Evolutionary conservation across 1,284 basidiomycete genomes (phyloP).

Genomic region (Ganoderma multipileum): DNA sequence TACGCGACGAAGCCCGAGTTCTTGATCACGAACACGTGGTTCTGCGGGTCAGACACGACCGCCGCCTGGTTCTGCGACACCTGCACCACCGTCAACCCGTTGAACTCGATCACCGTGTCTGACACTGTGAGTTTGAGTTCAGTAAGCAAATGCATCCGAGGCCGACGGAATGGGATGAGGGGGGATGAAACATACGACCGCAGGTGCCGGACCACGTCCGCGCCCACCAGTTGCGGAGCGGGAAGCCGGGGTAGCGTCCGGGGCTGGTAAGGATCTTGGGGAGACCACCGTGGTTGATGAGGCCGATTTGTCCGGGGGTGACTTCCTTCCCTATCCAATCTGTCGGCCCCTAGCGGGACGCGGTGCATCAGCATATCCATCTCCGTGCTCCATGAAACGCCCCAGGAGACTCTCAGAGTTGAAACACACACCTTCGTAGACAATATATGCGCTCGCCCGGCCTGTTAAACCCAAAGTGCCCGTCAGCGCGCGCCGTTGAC

Average conservation of each 20-base stretch:
- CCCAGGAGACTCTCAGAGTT: too few relatives aligned
- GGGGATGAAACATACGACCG: constrained; percentile 57
- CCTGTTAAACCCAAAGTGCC: constrained; percentile 42
- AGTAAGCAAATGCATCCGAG: too few relatives aligned
- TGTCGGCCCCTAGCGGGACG: constrained; percentile 52
- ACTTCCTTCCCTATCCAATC: constrained; percentile 77
- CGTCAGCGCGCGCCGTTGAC: background rate
- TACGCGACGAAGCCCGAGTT: constrained; percentile 80
- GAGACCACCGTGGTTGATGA: constrained; percentile 80
- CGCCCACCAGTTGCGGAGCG: constrained; percentile 84
- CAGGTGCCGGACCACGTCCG: constrained; percentile 69
- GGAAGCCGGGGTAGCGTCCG: constrained; percentile 78
- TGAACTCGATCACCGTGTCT: constrained; percentile 79
- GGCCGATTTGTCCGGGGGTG: constrained; percentile 66
- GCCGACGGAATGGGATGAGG: background rate
- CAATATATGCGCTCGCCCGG: constrained; percentile 56
- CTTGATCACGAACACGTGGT: constrained; percentile 81
- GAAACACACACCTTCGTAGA: constrained; percentile 42
- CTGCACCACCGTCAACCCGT: constrained; percentile 79
- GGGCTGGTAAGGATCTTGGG: constrained; percentile 75
- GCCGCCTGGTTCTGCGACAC: constrained; percentile 84
- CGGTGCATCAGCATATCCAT: background rate
- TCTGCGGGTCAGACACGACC: constrained; percentile 81
- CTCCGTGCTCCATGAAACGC: too few relatives aligned
- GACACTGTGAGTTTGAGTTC: constrained; percentile 55